Conservation (phyloP, 2,329 filamentous ascomycete species). For the Uncinocarpus reesii region DNA sequence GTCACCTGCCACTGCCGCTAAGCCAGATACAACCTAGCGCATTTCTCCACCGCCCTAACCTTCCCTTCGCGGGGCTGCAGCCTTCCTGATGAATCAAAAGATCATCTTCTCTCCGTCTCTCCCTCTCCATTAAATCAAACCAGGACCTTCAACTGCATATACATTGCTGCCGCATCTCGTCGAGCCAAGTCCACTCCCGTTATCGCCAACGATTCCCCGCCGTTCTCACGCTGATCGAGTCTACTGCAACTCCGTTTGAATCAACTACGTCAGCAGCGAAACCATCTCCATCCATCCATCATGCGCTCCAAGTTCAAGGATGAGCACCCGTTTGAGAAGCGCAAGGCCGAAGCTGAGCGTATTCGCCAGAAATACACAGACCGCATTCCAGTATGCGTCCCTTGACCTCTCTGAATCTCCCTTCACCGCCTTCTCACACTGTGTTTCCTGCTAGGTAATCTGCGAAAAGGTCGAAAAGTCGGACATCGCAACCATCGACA, state of each 20-base stretch:
- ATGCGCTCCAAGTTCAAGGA: slow-evolving; percentile 99
- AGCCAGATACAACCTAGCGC: slow-evolving; percentile 13
- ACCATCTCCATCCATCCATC: slow-evolving; percentile 34
- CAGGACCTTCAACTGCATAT: background rate
- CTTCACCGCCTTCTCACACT: slow-evolving; percentile 8
- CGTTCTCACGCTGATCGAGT: background rate
- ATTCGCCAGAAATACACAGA: slow-evolving; percentile 98
- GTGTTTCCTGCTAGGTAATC: slow-evolving; percentile 59
- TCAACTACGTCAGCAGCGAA: slow-evolving; percentile 5
- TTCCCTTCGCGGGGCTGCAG: slow-evolving; percentile 24
- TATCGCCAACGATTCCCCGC: background rate
- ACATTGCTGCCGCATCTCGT: no score
- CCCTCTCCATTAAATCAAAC: background rate
- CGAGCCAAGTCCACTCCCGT: background rate
- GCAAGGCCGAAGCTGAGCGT: slow-evolving; percentile 98
- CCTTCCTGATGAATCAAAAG: slow-evolving; percentile 14
- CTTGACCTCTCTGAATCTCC: background rate
- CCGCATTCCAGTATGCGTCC: slow-evolving; percentile 74
- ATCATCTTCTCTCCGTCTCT: background rate
- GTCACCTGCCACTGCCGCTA: slow-evolving; percentile 16
- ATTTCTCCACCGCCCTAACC: slow-evolving; percentile 13
- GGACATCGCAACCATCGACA: slow-evolving; percentile 98
- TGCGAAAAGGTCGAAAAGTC: slow-evolving; percentile 99
- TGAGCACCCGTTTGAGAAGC: slow-evolving; percentile 99
- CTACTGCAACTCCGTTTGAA: slow-evolving; percentile 13